Evolutionary conservation across 2,329 filamentous ascomycete genomes (phyloP), one percentile per base, ranked within the genome.

Genomic region (Cordyceps fumosorosea): DNA sequence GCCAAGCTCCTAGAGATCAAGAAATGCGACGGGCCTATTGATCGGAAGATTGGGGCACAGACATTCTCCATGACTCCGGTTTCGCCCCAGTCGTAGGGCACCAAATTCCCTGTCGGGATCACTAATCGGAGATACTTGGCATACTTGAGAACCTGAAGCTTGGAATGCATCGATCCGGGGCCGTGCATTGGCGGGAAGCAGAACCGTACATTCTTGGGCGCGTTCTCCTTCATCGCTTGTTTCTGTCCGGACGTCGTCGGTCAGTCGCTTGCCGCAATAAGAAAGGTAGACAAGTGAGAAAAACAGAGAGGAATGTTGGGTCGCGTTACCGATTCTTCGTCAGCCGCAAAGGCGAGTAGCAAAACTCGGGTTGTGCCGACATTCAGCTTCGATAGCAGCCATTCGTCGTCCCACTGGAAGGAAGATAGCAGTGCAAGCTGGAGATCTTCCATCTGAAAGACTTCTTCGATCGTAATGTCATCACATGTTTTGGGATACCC

Each of bases 81-180:
- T 72, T 96, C 91, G 11, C 93, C 93, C 93, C 95, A 98, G 71
- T 99, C 93, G 69, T 90, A 91, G 8, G 85, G 81, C 14, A 89
- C 87, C 55, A 97, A 78, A 69, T 99, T 99, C 1, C 92, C 95
- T 3, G 89, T 93, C 0, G 95, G 92, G 2, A 98, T 80, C 1
- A 89, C 93, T 51, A 99, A 81, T 7, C 95, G 85, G 18, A 97
- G 75, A 71, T 92, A 87, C 1, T 76, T 76, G 0, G 83, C 76
- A 67, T 91, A 90, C 68, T 92, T 93, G n/a, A 98, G 80, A 1
- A 98, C 76, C 82, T 96, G 93, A 50, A 98, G 79, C 72, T 99
- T 98, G 56, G 91, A 96, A 74, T 98, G 95, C 92, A 98, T 96
- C 68, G 82, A 87, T 26, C 87, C 88, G 6, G 84, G 79, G 1